A percentile compares a stretch with the other conserved stretches of the same genome.
These are phyloP conservation scores for Epichloe brachyelytri DNA, from an alignment of 2,329 filamentous ascomycete species.

Conservation along the genomic window DNA sequence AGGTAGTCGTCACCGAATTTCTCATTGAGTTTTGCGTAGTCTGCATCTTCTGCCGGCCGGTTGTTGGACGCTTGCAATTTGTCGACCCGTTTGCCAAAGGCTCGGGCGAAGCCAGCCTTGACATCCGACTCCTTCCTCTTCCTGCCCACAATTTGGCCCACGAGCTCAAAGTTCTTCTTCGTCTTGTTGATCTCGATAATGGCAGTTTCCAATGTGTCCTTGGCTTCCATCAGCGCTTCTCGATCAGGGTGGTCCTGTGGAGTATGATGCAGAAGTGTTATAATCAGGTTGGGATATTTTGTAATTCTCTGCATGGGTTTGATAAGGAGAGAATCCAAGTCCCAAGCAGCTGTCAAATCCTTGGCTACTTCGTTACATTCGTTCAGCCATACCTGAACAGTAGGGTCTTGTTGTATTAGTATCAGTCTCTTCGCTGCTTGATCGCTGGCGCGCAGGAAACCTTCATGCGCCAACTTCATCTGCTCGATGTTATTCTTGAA, in stretches of 20 bases:
- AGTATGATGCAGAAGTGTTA: constrained; percentile 67
- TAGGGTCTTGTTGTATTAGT: constrained; percentile 48
- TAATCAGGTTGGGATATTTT: constrained; percentile 82
- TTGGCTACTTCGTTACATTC: constrained; percentile 89
- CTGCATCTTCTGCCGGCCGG: constrained; percentile 60
- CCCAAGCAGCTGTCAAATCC: constrained; percentile 88
- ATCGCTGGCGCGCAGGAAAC: constrained; percentile 51
- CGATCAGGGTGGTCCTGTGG: constrained; percentile 75
- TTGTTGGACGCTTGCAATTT: constrained; percentile 57
- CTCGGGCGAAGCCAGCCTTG: constrained; percentile 70
- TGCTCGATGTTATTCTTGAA: constrained; percentile 44
- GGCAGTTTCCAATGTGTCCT: constrained; percentile 46
- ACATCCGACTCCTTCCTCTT: constrained; percentile 85
- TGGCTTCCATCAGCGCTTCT: constrained; percentile 42
- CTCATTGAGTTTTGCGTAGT: constrained; percentile 69
- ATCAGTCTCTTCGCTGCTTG: constrained; percentile 47
- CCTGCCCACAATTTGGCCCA: constrained; percentile 74
- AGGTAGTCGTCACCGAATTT: constrained; percentile 88
- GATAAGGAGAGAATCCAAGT: constrained; percentile 87
- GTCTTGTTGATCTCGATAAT: constrained; percentile 85
- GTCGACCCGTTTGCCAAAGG: constrained; percentile 79
- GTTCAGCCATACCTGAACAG: constrained; percentile 71
- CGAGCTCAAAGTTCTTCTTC: constrained; percentile 87
- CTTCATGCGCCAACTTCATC: constrained; percentile 49
- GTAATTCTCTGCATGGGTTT: constrained; percentile 92